phyloP scores from a whole-genome alignment of 176 grass and related monocot genomes.

The Aegilops speltoides region DNA sequence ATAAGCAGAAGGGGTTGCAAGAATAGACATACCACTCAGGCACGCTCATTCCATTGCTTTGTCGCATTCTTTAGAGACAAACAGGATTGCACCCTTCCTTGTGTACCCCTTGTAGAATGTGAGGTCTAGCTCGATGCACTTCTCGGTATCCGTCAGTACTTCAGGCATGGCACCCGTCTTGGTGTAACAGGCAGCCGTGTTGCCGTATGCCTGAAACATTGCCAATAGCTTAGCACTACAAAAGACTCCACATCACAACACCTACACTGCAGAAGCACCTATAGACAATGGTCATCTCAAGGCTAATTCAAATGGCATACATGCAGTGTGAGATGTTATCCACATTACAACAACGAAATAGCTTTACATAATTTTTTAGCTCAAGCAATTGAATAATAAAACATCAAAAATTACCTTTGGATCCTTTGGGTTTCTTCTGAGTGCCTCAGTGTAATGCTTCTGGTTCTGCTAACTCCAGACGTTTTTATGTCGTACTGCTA shows the following conservation, averaged over 20 bases:
- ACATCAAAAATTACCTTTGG: slow-evolving; percentile 42
- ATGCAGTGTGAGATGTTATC: background rate
- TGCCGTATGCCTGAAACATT: background rate
- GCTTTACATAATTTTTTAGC: background rate
- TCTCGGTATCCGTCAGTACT: slow-evolving; percentile 83
- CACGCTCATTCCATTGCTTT: slow-evolving; percentile 57
- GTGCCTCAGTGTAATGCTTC: slow-evolving; percentile 78
- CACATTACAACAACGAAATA: background rate
- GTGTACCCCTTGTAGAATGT: slow-evolving; percentile 92
- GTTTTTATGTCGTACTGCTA: no score
- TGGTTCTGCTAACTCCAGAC: no score
- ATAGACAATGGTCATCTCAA: background rate
- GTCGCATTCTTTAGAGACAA: slow-evolving; percentile 97
- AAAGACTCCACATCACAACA: background rate
- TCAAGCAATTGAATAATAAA: background rate
- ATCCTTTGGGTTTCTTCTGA: slow-evolving; percentile 74
- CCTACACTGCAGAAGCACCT: no score
- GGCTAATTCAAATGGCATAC: background rate
- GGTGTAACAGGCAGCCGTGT: background rate
- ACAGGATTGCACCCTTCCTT: slow-evolving; percentile 88
- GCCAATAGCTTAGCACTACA: no score
- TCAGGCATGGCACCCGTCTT: background rate
- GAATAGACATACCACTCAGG: no score
- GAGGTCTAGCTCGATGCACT: slow-evolving; percentile 88
- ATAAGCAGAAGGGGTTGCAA: no score